phyloP scores from a whole-genome alignment of 1,284 basidiomycete genomes.

The Trichosporon faecale region DNA sequence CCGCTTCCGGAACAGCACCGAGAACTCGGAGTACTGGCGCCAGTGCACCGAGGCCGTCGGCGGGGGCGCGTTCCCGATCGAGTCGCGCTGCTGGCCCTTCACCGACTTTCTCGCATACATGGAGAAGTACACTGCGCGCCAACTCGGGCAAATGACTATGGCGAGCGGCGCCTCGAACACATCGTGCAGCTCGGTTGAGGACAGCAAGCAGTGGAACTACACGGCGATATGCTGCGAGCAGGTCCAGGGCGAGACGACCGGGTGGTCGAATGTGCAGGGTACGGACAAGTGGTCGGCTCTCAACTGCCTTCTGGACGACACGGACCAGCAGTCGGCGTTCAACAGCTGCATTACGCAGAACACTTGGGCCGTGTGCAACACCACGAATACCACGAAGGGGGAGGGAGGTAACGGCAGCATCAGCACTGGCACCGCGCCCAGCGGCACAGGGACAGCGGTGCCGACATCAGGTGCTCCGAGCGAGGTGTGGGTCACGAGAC shows the following conservation, averaged over 20 bases:
- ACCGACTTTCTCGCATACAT: background rate
- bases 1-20: no score
- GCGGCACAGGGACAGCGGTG: no score
- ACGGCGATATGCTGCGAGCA: background rate
- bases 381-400: background rate
- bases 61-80: background rate
- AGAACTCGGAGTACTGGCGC: background rate
- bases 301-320: background rate
- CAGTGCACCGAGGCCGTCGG: background rate
- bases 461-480: background rate
- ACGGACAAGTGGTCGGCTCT: background rate
- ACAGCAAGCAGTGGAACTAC: background rate
- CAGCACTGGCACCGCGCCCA: no score
- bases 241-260: background rate
- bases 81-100: background rate
- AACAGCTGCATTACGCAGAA: background rate
- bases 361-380: background rate
- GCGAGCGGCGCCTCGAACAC: background rate
- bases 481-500: background rate
- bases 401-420: no score
- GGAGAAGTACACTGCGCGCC: background rate
- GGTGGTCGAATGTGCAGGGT: background rate
- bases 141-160: background rate
- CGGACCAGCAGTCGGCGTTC: background rate
- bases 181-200: background rate